Evolutionary conservation across 768 basidiomycete species (phyloP).

Genomic region (Trametes punicea): DNA sequence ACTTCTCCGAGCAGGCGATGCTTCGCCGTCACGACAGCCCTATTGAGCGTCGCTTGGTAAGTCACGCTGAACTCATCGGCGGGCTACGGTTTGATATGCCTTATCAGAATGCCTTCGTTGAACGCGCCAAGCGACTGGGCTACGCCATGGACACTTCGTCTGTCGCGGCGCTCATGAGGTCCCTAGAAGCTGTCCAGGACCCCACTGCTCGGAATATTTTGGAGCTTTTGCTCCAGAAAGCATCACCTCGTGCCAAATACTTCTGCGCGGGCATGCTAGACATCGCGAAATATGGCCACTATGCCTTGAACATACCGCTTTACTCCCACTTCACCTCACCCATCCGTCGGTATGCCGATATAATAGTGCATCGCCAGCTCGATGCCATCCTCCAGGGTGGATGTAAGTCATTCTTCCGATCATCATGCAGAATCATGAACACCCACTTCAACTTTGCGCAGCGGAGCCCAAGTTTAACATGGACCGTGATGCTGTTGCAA

Average conservation of each 20-base stretch:
- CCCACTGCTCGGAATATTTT: conserved; percentile 74
- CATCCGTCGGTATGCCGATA: conserved; percentile 89
- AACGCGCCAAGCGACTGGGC: conserved; percentile 82
- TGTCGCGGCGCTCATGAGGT: conserved; percentile 78
- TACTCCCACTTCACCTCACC: conserved; percentile 95
- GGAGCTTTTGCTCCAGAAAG: conserved; percentile 80
- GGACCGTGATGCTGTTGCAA: conserved; percentile 97
- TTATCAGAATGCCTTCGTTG: conserved; percentile 66
- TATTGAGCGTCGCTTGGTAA: conserved; percentile 83
- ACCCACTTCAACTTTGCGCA: conserved; percentile 13
- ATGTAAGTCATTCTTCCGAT: conserved; percentile 37
- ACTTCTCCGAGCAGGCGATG: conserved; percentile 95
- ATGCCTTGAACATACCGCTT: conserved; percentile 82
- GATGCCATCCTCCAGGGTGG: conserved; percentile 80
- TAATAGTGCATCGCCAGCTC: conserved; percentile 94
- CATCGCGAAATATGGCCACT: conserved; percentile 96
- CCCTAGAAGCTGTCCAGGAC: conserved; percentile 72
- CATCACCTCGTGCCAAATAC: conserved; percentile 95
- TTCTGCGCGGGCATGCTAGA: conserved; percentile 99
- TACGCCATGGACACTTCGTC: conserved; percentile 78
- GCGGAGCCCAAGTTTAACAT: conserved; percentile 90
- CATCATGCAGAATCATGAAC: conserved; percentile 7
- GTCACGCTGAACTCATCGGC: conserved; percentile 23
- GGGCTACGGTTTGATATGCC: conserved; percentile 1
- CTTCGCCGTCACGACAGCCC: conserved; percentile 93